Conservation (phyloP, 441 rosid species). For the Sinapis alba region DNA sequence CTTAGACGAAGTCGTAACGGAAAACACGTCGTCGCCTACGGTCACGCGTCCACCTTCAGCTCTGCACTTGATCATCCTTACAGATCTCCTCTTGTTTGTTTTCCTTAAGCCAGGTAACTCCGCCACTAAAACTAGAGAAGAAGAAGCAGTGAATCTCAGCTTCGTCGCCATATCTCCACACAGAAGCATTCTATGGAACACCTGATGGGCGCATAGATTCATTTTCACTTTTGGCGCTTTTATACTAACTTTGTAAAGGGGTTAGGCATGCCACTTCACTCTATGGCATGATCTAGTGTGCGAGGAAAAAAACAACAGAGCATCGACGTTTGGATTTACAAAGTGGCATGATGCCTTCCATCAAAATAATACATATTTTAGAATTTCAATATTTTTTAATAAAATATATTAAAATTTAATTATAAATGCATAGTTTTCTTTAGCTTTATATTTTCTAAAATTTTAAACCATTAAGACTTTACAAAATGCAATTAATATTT, state of each 20-base stretch:
- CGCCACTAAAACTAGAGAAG: neutral
- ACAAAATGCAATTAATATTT: no score
- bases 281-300: neutral
- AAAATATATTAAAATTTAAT: no score
- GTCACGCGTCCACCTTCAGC: slow-evolving; percentile 38
- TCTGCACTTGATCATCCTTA: slow-evolving; percentile 39
- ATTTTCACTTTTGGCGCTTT: slow-evolving; percentile 16
- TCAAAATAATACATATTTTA: no score
- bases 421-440: no score
- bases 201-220: slow-evolving; percentile 29
- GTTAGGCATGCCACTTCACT: neutral
- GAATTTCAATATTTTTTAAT: no score
- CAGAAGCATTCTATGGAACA: slow-evolving; percentile 33
- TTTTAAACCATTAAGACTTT: no score
- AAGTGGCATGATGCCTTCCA: slow-evolving; percentile 22
- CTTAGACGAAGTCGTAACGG: slow-evolving; percentile 65
- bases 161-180: slow-evolving; percentile 23
- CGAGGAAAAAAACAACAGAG: slow-evolving; percentile 7
- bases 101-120: slow-evolving; percentile 10
- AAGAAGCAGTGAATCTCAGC: slow-evolving; percentile 16
- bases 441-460: no score
- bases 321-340: neutral
- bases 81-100: slow-evolving; percentile 25
- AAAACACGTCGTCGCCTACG: slow-evolving; percentile 63
- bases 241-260: neutral